These are phyloP conservation scores for Isoetes taiwanensis DNA, from an alignment of 75 land plant genomes.

Conservation along the genomic window DNA sequence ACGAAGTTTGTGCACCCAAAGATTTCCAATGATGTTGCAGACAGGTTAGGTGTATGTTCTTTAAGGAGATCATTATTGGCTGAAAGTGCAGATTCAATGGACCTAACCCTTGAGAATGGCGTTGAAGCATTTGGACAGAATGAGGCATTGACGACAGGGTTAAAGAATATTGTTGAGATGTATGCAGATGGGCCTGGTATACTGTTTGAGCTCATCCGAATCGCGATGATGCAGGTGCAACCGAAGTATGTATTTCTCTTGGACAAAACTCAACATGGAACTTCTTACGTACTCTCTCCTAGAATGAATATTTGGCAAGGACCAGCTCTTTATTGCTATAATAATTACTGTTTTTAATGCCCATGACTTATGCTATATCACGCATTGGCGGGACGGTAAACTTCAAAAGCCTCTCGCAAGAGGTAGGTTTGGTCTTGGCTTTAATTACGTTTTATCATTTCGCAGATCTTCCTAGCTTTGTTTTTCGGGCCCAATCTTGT, in stretches of 20 bases:
- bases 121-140: conserved; percentile 99
- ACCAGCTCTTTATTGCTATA: conserved; percentile 83
- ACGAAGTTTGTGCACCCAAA: conserved; percentile 84
- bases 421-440: conserved; percentile 95
- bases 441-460: conserved; percentile 96
- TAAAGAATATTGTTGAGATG: conserved; percentile 94
- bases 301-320: conserved; percentile 98
- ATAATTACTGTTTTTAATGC: conserved; percentile 78
- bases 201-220: conserved; percentile 86
- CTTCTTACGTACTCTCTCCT: conserved; percentile 81
- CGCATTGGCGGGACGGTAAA: conserved; percentile 96
- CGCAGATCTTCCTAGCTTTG: conserved; percentile 83
- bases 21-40: conserved; percentile 94
- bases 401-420: conserved; percentile 87
- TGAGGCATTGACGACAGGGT: conserved; percentile 81
- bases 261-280: conserved; percentile 82
- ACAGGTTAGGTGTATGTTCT: conserved; percentile 72
- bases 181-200: conserved; percentile 96
- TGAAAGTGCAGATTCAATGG: conserved; percentile 92
- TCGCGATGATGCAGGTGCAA: conserved; percentile 98
- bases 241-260: conserved; percentile 78
- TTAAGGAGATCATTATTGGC: conserved; percentile 79
- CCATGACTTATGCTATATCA: conserved; percentile 83
- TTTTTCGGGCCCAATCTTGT: conserved; percentile 88
- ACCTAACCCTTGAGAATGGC: conserved; percentile 71